Evolutionary conservation across 345 rosid species (phyloP), one percentile per base, ranked within the genome.

Genomic region (Eucalyptus camaldulensis): DNA sequence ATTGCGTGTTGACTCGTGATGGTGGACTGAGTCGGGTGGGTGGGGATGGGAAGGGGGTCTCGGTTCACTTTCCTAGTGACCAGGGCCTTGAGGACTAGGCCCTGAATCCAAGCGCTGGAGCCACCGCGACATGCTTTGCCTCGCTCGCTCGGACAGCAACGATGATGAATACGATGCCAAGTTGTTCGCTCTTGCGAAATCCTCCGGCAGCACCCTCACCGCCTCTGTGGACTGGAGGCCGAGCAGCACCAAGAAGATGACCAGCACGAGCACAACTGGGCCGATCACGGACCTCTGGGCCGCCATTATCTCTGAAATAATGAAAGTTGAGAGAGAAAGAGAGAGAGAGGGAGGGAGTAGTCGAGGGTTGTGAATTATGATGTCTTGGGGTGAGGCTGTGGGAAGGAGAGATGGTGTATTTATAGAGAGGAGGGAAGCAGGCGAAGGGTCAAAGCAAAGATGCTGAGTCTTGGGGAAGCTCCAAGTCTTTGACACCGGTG

Each of bases 61-160:
- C 17, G 72, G 72, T 62, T 69, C 80, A 17, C 80, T 72, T 72
- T 40, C 83, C 29, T 76, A 92, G 89, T 92, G 94, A 50, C 94
- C 94, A 60, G 91, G 94, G 49, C 94, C 94, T 87, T 19, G 69
- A 27, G 95, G 93, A 50, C 94, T 93, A 49, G 95, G 93, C 45
- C 95, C 95, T 8, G 95, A 90, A 15, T 76, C 88, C 54, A 93
- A 51, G 76, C 89, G 91, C 51, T 88, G 86, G 37, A 92, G 88
- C 94, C 92, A 93, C 27, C 44, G 72, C 3, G 89, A 58, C 94
- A 93, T 90, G 37, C 91, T 87, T 87, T 49, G 90, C 67, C 85
- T 91, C 3, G 92, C 92, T 86, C 69, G 89, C 49, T 91, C 90
- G 40, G 89, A 92, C 6, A 90, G 91, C 16, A 90, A 27, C 21